Evolutionary conservation across 306 rosid species (phyloP), one percentile per base, ranked within the genome.

Genomic region (Inga laurina): DNA sequence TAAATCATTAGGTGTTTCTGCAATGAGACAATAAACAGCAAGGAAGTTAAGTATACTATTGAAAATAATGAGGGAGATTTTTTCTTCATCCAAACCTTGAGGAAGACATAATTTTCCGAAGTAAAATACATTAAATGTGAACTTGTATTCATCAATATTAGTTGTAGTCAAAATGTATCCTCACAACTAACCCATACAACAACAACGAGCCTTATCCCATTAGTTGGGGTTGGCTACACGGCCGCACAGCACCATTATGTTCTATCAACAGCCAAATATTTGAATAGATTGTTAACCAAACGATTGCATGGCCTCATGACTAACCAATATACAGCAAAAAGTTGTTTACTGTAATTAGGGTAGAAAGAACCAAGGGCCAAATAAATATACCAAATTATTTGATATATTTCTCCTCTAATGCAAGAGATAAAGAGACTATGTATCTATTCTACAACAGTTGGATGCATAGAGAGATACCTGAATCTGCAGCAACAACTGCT

Each of bases 401-500:
- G 77, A 79, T 21, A 59, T 37, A 71, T 46, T 79, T 88, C 37
- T 79, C 76, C 80, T 72, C 65, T 30, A n/a, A 45, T 30, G 41
- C n/a, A 43, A 21, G 37, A n/a, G 37, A 45, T 6, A 44, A 46
- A 46, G 76, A 46, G 76, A 32, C 76, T 24, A 68, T 61, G 73
- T 76, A 67, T 78, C 65, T 51, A 44, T 30, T 41, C 51, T 52
- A 27, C 35, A 32, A 41, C 24, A 35, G 71, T 44, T 6, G 79
- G 77, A 35, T 57, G 71, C 16, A 72, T 8, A 21, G 43, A 69
- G 45, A 66, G 18, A 59, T 64, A 96, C 99, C 99, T 92, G 98
- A 83, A 96, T 96, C 89, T 94, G 99, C 89, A 92, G 81, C 89
- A 96, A 89, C 84, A 96, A 76, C 49, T 92, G 97, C 80, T 96